These are phyloP conservation scores for Porpolomopsis calyptriformis DNA, from an alignment of 768 basidiomycete genomes.

Conservation along the genomic window DNA sequence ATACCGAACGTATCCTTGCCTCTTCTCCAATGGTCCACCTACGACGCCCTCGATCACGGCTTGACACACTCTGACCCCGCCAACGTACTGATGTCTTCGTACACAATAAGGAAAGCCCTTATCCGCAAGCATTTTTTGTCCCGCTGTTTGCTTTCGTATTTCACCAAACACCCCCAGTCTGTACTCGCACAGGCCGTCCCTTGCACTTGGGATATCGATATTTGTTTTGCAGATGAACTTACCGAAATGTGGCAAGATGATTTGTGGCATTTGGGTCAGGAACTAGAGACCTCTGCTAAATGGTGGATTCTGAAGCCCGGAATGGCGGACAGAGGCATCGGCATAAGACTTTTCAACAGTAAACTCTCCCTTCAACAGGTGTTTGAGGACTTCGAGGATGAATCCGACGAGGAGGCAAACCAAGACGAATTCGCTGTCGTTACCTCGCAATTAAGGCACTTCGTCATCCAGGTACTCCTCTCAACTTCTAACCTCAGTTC, in stretches of 20 bases:
- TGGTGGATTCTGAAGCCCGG: constrained; percentile 99
- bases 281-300: constrained; percentile 37
- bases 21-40: constrained; percentile 75
- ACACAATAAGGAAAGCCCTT: constrained; percentile 83
- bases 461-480: constrained; percentile 79
- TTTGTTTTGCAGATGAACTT: constrained; percentile 87
- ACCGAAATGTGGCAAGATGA: constrained; percentile 92
- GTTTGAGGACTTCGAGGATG: constrained; percentile 70
- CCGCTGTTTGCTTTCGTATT: constrained; percentile 56
- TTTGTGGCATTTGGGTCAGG: constrained; percentile 70
- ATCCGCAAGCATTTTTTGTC: constrained; percentile 93
- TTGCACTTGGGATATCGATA: constrained; percentile 71
- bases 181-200: constrained; percentile 49
- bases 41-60: constrained; percentile 77
- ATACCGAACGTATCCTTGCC: constrained; percentile 6
- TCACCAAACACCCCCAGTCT: constrained; percentile 58
- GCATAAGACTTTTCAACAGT: constrained; percentile 80
- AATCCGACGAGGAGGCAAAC: constrained; percentile 35
- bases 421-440: constrained; percentile 46
- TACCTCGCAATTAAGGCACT: constrained; percentile 85
- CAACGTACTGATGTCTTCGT: constrained; percentile 62
- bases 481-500: constrained; percentile 8
- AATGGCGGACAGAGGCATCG: constrained; percentile 94
- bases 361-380: constrained; percentile 62
- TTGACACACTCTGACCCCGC: constrained; percentile 44